Evolutionary conservation across 2,329 filamentous ascomycete species (phyloP), one percentile per base, ranked within the genome.

Genomic region (Colletotrichum zoysiae): DNA sequence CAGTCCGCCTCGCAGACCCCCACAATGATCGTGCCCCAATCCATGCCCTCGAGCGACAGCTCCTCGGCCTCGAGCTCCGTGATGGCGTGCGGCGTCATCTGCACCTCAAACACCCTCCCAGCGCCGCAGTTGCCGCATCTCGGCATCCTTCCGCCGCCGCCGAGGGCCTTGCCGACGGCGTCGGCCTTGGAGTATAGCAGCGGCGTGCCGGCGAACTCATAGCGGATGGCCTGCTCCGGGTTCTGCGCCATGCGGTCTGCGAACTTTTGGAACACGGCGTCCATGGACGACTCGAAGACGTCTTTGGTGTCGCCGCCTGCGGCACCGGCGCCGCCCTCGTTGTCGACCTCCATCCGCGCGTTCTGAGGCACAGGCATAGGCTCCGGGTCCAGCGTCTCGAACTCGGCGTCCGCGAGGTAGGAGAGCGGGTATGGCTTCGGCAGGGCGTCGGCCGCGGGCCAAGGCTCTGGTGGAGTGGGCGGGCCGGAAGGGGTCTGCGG

Each of bases 21-120:
- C 48, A 98, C 85, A 70, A 99, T 90, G 11, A 99, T 88, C 0
- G 95, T 98, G 0, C 95, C 95, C 96, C 96, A 99, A 78, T 99
- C 96, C 96, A 99, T 99, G 0, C 95, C 96, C 85, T 97, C 87
- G 26, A 92, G 78, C 50, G 88, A 89, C 76, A 90, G 80, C 68
- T 92, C 91, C 53, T 95, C 93, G 12, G 88, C 91, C 84, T 98
- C 96, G 65, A 98, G 85, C 85, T 97, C 93, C 40, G 90, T 90
- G 77, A 99, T 99, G 3, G 95, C 92, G 79, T 97, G 93, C 51
- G 96, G 96, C 75, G 92, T 95, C 75, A 99, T 85, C 85, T 99
- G 96, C 70, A 97, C 86, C 86, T 99, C 96, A 80, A 98, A 98
- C 18, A 92, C 90, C 74, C 95, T 89, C 61, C 88, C 85, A 0